Base-by-base conservation (phyloP, 2,329 filamentous ascomycete genomes). In the Botrytis tulipae region DNA sequence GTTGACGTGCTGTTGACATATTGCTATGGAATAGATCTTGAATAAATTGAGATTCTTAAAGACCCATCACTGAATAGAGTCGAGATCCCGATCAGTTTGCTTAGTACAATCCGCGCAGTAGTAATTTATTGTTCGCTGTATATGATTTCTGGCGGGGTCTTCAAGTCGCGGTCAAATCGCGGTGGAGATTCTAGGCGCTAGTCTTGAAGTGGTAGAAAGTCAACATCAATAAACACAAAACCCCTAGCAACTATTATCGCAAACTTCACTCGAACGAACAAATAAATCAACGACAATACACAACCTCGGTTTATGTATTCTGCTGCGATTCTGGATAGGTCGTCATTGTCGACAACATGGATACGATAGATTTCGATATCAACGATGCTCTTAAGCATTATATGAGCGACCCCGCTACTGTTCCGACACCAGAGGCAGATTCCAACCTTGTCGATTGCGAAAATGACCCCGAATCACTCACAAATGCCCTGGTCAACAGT, bases 321-420 rank as follows among this genome's bases (percentile, higher is more conserved):
- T 10, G 62, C 66, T 40, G 71, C 42, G 71, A 69, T 42, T 10
- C 42, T 48, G 44, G 44, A 69, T 61, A 61, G 48, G 63, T 44
- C 71, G 63, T 35, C 25, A 51, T 48, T 73, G 51, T 32, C 72
- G 44, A 70, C 57, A 71, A 44, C 82, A 92, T 92, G 90, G 92
- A 86, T 80, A 92, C 92, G 85, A 88, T 94, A 82, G 88, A 91
- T 80, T 99, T 99, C 85, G 93, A 98, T 83, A 93, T 99, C 83
- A 97, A 98, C 83, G 92, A 97, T 85, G 94, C 94, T 77, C 92
- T 98, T 83, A 98, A 97, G 87, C 89, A 93, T 82, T 99, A 98
- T 84, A 93, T 98, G 88, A 97, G 94, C 84, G 95, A 98, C 82
- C 95, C 96, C 14, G 86, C 90, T 63, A 89, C 90, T 57, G 92